Evolutionary conservation across 148 eudicot species (phyloP).

Genomic region (Cornus suecica): DNA sequence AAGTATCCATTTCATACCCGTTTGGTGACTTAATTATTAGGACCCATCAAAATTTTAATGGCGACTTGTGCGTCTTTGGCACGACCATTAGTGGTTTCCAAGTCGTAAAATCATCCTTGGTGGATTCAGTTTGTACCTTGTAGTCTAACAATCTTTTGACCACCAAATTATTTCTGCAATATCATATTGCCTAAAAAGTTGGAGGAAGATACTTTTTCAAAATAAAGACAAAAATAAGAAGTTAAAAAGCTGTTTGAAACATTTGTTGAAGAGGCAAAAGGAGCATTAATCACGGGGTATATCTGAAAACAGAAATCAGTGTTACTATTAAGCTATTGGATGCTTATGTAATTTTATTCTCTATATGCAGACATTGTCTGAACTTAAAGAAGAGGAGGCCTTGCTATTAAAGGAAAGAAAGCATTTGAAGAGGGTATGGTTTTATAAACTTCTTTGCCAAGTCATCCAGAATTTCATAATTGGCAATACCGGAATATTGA

Average conservation of each 20-base stretch:
- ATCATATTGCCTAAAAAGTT: neutral
- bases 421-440: constrained; percentile 39
- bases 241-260: too few species aligned
- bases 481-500: constrained; percentile 1
- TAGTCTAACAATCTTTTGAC: neutral
- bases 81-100: neutral
- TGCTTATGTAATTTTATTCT: neutral
- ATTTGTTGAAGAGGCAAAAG: too few species aligned
- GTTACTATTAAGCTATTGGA: neutral
- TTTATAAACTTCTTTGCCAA: neutral
- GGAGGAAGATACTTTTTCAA: neutral
- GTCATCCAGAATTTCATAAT: neutral
- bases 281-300: too few species aligned
- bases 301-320: neutral
- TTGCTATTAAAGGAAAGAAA: constrained; percentile 36
- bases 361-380: constrained; percentile 34
- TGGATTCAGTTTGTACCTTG: neutral
- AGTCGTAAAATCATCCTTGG: neutral
- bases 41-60: neutral
- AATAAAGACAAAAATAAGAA: neutral
- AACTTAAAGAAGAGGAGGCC: constrained; percentile 44
- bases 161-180: neutral
- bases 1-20: too few species aligned
- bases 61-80: neutral
- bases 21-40: neutral